Evolutionary conservation across 2,329 filamentous ascomycete species (phyloP).

Genomic region (Dryadomyces quercivorus): DNA sequence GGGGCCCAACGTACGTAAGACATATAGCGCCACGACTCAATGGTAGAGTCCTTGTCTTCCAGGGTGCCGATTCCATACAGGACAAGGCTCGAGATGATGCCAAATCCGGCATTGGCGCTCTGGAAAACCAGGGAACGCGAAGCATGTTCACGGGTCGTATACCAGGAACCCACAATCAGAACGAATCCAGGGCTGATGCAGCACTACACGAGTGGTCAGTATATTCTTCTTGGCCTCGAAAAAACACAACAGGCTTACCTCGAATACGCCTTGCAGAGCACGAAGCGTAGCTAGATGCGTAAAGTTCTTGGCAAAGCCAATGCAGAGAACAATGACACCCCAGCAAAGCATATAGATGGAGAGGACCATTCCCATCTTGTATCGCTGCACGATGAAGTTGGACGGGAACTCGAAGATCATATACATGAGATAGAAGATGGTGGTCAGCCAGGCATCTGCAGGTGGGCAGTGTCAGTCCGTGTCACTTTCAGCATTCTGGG

Average conservation of each 20-base stretch:
- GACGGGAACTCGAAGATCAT: conserved; percentile 20
- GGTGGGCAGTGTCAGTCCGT: not conserved
- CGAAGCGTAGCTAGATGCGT: conserved; percentile 22
- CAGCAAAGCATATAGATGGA: conserved; percentile 18
- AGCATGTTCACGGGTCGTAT: conserved; percentile 7
- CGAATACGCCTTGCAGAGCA: conserved; percentile 21
- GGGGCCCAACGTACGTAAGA: not conserved
- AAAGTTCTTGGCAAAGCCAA: conserved; percentile 25
- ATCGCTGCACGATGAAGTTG: conserved; percentile 18
- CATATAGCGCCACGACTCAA: conserved; percentile 25
- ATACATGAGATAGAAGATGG: conserved; percentile 23
- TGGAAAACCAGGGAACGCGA: conserved; percentile 23
- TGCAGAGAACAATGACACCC: conserved; percentile 23
- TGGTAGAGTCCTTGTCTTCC: conserved; percentile 16
- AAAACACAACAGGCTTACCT: not conserved
- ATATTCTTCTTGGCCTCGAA: too few relatives aligned
- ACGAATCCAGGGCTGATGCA: conserved; percentile 4
- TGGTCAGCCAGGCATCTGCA: conserved; percentile 16
- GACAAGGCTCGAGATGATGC: conserved; percentile 21
- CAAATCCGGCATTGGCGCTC: conserved; percentile 25
- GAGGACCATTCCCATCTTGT: conserved; percentile 14
- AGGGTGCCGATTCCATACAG: conserved; percentile 24
- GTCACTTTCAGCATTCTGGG: not conserved
- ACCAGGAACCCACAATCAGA: conserved; percentile 2
- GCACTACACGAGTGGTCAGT: not conserved